Evolutionary conservation across 805 yeast genomes (phyloP), one percentile per base, ranked within the genome.

Genomic region (Yarrowia deformans): DNA sequence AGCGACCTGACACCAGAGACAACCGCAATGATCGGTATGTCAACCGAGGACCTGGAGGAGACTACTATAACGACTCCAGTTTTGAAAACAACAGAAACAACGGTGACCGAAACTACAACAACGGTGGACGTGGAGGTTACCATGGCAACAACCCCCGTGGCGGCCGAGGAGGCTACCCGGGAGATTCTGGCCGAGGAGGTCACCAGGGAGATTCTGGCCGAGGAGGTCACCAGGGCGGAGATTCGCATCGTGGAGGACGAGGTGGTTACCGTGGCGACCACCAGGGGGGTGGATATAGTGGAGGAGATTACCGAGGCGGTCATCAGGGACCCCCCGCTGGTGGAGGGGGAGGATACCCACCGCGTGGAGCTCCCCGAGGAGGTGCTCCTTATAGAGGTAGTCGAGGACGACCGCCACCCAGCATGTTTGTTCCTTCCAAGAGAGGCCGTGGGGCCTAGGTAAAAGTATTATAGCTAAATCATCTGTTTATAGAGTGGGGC

Each of bases 361-460:
- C 29, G 8, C 60, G 60, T 10, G 60, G 60, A 39, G 60, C 45
- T 8, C 29, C 45, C 5, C 8, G 60, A 54, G 60, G 60, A 23
- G 45, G 45, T 8, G 60, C 60, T 39, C 60, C 60, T 19, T 39
- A 39, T 16, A 13, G 64, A 42, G 64, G 64, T 19, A 39, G 60
- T 29, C 64, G 49, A 2, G 49, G 64, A 8, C 45, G 48, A 4
- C 49, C 64, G 2, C 64, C 49, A 10, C 40, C 64, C n/a, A 56
- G 64, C 39, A 32, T 42, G 42, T 56, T 56, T 37, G 49, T 56
- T 56, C 64, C 64, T 32, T 42, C 64, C 13, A 56, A 56, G 9
- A 12, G 63, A 29, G 63, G 48, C 8, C 9, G 48, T 8, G 48
- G 63, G 6, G 40, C 37, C 0, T 50, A 23, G 29, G 29, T 23